Evolutionary conservation across 768 basidiomycete species (phyloP).

Genomic region (Rhizopogon rudus): DNA sequence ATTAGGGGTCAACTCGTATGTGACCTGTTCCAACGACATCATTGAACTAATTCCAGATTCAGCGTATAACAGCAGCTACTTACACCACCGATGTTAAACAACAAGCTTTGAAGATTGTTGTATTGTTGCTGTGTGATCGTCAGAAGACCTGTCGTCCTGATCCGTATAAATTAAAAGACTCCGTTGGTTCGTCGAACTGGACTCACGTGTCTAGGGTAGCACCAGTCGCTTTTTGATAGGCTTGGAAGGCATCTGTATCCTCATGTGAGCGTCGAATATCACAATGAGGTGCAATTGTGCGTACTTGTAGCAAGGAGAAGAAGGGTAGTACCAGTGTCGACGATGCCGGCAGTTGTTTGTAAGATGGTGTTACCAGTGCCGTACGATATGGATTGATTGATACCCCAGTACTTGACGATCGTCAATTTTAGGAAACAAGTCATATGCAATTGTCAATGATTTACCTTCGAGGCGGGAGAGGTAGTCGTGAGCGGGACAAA

Average conservation of each 20-base stretch:
- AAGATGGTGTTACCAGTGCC: constrained; percentile 26
- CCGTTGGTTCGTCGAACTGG: neutral
- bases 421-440: neutral
- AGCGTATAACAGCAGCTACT: neutral
- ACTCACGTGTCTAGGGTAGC: constrained; percentile 45
- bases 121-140: constrained; percentile 15
- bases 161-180: neutral
- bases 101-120: constrained; percentile 12
- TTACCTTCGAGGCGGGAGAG: constrained; percentile 30
- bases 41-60: neutral
- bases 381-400: constrained; percentile 30
- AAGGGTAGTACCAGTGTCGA: constrained; percentile 45
- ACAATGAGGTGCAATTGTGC: neutral
- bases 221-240: constrained; percentile 50
- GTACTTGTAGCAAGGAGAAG: constrained; percentile 40
- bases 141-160: constrained; percentile 15
- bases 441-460: neutral
- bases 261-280: neutral
- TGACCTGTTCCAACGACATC: constrained; percentile 26
- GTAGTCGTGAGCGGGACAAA: constrained; percentile 36
- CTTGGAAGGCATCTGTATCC: constrained; percentile 46
- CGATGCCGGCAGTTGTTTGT: constrained; percentile 33
- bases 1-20: constrained; percentile 54
- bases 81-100: constrained; percentile 23
- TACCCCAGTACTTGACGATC: constrained; percentile 34